Conservation (phyloP, 306 rosid genomes). For the Comarum palustre region DNA sequence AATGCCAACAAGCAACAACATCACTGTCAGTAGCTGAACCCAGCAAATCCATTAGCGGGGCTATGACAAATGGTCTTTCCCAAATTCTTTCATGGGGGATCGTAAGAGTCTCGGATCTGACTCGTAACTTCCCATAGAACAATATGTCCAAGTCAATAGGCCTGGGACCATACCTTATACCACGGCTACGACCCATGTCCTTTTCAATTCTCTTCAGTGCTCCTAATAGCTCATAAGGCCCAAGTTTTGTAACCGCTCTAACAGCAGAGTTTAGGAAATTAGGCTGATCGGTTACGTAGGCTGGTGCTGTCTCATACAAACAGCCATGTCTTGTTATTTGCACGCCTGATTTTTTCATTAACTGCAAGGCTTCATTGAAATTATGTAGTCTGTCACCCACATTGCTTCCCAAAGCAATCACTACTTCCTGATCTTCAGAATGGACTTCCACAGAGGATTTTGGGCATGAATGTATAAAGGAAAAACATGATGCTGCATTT, state of each 20-base stretch:
- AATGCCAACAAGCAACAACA: constrained; percentile 72
- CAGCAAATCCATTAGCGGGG: constrained; percentile 77
- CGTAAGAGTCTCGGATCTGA: constrained; percentile 57
- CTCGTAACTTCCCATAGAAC: constrained; percentile 70
- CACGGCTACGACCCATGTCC: constrained; percentile 64
- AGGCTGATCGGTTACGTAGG: constrained; percentile 81
- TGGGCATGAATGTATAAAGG: constrained; percentile 42
- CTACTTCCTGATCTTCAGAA: constrained; percentile 74
- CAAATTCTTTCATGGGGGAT: constrained; percentile 90
- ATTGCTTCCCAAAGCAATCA: constrained; percentile 89
- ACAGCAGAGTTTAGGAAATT: constrained; percentile 87
- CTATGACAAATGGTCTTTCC: constrained; percentile 94
- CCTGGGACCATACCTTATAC: constrained; percentile 90
- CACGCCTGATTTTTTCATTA: constrained; percentile 71
- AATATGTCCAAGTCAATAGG: constrained; percentile 87
- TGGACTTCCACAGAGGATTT: constrained; percentile 51
- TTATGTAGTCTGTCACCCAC: constrained; percentile 72
- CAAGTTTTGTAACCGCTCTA: constrained; percentile 70
- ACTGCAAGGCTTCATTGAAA: constrained; percentile 71
- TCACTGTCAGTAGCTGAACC: constrained; percentile 64
- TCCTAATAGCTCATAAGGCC: constrained; percentile 77
- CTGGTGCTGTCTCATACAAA: constrained; percentile 88
- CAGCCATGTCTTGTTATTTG: constrained; percentile 70
- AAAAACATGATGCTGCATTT: constrained; percentile 39
- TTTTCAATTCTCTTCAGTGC: constrained; percentile 71